phyloP scores from a whole-genome alignment of 2,329 filamentous ascomycete genomes.

The Paracorniculantispora psalliotae region DNA sequence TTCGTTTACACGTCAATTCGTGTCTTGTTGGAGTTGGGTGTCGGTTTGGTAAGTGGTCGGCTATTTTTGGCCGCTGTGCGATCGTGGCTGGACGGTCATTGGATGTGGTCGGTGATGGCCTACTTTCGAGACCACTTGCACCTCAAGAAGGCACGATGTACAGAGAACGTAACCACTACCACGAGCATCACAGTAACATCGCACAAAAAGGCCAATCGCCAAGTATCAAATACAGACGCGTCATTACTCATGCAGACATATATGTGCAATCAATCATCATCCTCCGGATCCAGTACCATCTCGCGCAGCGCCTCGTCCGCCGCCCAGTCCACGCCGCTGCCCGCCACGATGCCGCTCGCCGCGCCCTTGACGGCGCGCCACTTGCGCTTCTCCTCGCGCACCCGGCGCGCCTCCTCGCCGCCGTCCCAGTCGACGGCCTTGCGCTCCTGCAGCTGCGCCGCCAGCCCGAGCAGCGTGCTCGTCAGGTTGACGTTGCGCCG shows the following conservation, averaged over 20 bases:
- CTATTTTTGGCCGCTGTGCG: no score
- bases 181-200: no score
- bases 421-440: constrained; percentile 51
- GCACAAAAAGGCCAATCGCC: background rate
- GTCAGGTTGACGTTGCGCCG: constrained; percentile 60
- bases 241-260: background rate
- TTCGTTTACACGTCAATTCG: no score
- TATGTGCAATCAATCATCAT: constrained; percentile 27
- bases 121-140: no score
- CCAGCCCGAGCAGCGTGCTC: constrained; percentile 57
- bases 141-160: no score
- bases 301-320: constrained; percentile 61
- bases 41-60: no score
- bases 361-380: constrained; percentile 75
- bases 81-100: no score
- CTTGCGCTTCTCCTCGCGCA: constrained; percentile 58
- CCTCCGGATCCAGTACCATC: constrained; percentile 66
- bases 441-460: constrained; percentile 48
- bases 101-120: no score
- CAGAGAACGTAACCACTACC: no score
- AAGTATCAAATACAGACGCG: background rate
- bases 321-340: constrained; percentile 80
- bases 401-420: constrained; percentile 48
- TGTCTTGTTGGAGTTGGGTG: no score
- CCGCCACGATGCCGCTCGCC: constrained; percentile 71